A percentile compares a stretch with the other conserved stretches of the same genome.
These are phyloP conservation scores for Avena atlantica DNA, from an alignment of 176 grass and related monocot genomes.

Conservation along the genomic window DNA sequence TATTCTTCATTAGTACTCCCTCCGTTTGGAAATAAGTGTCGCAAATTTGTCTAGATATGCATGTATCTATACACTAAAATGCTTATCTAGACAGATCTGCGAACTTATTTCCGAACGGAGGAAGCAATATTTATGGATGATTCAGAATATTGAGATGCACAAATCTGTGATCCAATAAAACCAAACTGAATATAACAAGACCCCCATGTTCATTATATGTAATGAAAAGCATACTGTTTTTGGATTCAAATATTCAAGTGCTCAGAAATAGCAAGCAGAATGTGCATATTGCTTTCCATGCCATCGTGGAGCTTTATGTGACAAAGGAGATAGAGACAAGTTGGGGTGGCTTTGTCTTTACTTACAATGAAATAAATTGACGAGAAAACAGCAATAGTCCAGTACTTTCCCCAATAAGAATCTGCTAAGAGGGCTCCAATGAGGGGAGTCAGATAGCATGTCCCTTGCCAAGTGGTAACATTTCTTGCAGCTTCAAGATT, in stretches of 20 bases:
- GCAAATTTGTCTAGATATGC: no score
- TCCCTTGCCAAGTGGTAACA: constrained; percentile 89
- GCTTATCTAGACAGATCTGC: no score
- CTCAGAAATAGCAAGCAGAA: neutral
- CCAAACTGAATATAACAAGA: neutral
- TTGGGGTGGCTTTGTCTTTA: constrained; percentile 11
- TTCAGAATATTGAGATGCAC: neutral
- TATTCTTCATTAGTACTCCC: no score
- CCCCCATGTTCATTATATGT: neutral
- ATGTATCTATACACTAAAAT: no score
- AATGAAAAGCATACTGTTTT: neutral
- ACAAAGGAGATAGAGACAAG: neutral
- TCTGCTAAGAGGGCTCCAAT: constrained; percentile 86
- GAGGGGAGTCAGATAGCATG: constrained; percentile 89
- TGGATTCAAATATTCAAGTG: constrained; percentile 30
- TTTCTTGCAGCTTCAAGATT: constrained; percentile 80
- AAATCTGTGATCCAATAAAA: neutral
- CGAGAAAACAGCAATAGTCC: constrained; percentile 84
- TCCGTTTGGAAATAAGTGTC: no score
- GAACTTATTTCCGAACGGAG: no score
- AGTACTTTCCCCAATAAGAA: constrained; percentile 79
- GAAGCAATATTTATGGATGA: neutral
- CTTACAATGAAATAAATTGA: constrained; percentile 84
- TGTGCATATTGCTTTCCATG: neutral
- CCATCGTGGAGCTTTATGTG: constrained; percentile 1